Conservation (phyloP, 1,284 basidiomycete species). For the Ceratobasidium sp. region DNA sequence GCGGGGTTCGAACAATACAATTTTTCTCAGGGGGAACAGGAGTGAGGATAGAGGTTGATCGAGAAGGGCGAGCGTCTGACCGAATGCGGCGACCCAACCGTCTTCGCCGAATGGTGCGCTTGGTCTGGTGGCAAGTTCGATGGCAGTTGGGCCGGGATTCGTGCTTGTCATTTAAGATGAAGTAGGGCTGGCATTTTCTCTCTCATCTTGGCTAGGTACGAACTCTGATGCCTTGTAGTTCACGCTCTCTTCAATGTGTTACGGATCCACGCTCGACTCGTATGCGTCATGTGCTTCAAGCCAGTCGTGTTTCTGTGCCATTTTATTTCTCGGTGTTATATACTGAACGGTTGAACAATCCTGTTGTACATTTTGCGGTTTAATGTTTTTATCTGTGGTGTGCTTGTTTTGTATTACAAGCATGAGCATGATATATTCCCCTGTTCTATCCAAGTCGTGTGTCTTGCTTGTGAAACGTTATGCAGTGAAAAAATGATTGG, state of each 20-base stretch:
- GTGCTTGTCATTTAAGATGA: neutral
- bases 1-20: constrained; percentile 7
- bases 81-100: neutral
- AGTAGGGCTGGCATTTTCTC: neutral
- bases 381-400: constrained; percentile 7
- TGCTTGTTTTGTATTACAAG: too few relatives aligned
- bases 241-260: neutral
- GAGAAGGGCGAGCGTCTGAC: neutral
- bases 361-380: constrained; percentile 2
- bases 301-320: neutral
- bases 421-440: too few relatives aligned
- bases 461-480: too few relatives aligned
- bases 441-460: too few relatives aligned
- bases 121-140: neutral
- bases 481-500: too few relatives aligned
- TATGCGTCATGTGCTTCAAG: constrained; percentile 20
- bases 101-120: neutral
- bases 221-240: neutral
- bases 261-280: constrained; percentile 24
- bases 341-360: neutral
- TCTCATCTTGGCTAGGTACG: neutral
- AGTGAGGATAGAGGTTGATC: neutral
- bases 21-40: neutral
- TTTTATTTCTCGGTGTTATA: neutral
- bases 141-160: neutral